A percentile compares a stretch with the other conserved stretches of the same genome.
Conservation (phyloP, 306 rosid genomes). For the Pyrus bretschneideri region DNA sequence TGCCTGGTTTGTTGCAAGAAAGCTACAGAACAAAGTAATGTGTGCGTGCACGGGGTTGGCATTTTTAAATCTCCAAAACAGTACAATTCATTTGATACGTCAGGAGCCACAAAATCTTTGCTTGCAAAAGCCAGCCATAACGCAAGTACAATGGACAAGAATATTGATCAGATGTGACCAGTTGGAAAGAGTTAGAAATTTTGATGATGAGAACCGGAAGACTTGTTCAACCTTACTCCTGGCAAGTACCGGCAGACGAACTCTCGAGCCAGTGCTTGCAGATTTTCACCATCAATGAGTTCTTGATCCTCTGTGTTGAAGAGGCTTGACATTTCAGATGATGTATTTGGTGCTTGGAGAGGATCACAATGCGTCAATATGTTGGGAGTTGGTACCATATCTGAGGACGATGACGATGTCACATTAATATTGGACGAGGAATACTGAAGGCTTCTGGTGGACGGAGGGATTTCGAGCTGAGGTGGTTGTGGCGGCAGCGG, state of each 20-base stretch:
- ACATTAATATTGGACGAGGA: constrained; percentile 20
- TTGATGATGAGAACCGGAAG: constrained; percentile 29
- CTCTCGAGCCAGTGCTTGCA: constrained; percentile 57
- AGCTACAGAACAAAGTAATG: not conserved
- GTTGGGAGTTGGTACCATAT: constrained; percentile 23
- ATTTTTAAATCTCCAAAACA: not conserved
- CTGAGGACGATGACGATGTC: constrained; percentile 15
- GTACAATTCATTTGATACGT: not conserved
- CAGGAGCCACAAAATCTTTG: not conserved
- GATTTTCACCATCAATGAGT: constrained; percentile 36
- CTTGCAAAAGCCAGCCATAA: not conserved
- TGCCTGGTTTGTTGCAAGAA: not conserved
- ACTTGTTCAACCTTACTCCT: constrained; percentile 44
- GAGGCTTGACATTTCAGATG: constrained; percentile 15
- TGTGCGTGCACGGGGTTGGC: not conserved
- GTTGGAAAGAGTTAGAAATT: not conserved
- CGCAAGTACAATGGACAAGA: not conserved
- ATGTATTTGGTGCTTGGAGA: constrained; percentile 17
- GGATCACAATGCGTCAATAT: constrained; percentile 36
- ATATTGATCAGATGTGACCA: not conserved
- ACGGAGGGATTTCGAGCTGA: constrained; percentile 13
- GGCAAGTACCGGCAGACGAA: constrained; percentile 58
- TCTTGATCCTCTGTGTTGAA: constrained; percentile 30
- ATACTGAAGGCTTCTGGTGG: constrained; percentile 19
- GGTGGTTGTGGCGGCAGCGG: constrained; percentile 2